Conservation (phyloP, 306 rosid genomes). For the Abrus pulchellus region DNA sequence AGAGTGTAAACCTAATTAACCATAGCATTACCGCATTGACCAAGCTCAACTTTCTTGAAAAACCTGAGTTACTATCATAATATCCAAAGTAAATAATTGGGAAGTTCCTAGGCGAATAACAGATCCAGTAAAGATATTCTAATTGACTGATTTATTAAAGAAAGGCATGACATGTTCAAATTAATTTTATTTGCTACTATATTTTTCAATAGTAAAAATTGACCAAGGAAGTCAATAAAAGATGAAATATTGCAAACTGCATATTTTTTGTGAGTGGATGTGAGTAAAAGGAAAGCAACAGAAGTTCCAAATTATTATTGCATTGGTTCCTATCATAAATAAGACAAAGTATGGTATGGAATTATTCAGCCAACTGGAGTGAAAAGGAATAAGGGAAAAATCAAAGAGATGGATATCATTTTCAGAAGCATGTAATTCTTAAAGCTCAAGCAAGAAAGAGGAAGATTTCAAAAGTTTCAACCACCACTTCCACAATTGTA, state of each 20-base stretch:
- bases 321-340: constrained; percentile 29
- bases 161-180: constrained; percentile 1
- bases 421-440: constrained; percentile 32
- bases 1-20: background rate
- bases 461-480: constrained; percentile 33
- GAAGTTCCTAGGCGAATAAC: constrained; percentile 26
- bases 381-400: background rate
- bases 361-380: constrained; percentile 16
- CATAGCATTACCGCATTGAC: constrained; percentile 20
- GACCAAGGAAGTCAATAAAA: constrained; percentile 15
- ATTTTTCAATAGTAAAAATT: background rate
- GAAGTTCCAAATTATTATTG: background rate
- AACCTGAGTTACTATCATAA: constrained; percentile 13
- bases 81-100: constrained; percentile 12
- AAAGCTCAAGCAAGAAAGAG: constrained; percentile 44
- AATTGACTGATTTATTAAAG: constrained; percentile 1
- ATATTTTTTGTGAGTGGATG: background rate
- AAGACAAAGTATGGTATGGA: background rate
- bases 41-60: constrained; percentile 21
- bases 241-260: constrained; percentile 3
- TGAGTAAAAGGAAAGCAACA: constrained; percentile 32
- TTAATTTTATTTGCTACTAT: background rate
- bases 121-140: background rate
- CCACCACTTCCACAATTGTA: constrained; percentile 30
- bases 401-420: background rate